These are phyloP conservation scores for Saccharomycopsis sp. DNA, from an alignment of 805 yeast species.

Conservation along the genomic window DNA sequence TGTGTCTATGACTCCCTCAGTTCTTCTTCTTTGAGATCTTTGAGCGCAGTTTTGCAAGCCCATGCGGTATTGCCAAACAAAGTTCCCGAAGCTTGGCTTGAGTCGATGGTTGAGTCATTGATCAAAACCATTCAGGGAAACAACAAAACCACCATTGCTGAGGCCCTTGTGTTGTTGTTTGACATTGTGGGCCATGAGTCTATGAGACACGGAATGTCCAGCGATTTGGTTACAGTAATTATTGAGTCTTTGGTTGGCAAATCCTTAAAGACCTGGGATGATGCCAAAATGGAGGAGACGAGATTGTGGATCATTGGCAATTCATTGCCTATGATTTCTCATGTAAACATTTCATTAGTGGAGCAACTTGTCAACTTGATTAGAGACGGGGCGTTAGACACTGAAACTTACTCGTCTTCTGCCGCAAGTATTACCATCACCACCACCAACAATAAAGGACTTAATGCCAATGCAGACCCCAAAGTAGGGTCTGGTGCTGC, in stretches of 20 bases:
- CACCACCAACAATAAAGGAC: no score
- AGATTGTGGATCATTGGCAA: conserved; percentile 14
- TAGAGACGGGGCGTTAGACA: no score
- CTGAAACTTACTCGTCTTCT: no score
- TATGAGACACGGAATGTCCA: no score
- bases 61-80: no score
- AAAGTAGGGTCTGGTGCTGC: conserved; percentile 4
- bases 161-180: neutral
- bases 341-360: conserved; percentile 15
- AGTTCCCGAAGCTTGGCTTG: neutral
- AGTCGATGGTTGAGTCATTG: neutral
- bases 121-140: neutral
- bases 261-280: neutral
- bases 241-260: conserved; percentile 9
- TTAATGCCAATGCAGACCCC: no score
- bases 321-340: conserved; percentile 1
- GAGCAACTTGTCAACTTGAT: conserved; percentile 16
- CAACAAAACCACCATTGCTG: neutral
- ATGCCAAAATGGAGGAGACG: conserved; percentile 4
- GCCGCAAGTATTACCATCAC: no score
- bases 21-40: conserved; percentile 8
- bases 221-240: no score
- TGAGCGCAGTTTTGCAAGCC: neutral
- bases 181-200: conserved; percentile 1
- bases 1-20: conserved; percentile 12